Evolutionary conservation across 2,329 filamentous ascomycete genomes (phyloP).

Genomic region (Colletotrichum coccodes): DNA sequence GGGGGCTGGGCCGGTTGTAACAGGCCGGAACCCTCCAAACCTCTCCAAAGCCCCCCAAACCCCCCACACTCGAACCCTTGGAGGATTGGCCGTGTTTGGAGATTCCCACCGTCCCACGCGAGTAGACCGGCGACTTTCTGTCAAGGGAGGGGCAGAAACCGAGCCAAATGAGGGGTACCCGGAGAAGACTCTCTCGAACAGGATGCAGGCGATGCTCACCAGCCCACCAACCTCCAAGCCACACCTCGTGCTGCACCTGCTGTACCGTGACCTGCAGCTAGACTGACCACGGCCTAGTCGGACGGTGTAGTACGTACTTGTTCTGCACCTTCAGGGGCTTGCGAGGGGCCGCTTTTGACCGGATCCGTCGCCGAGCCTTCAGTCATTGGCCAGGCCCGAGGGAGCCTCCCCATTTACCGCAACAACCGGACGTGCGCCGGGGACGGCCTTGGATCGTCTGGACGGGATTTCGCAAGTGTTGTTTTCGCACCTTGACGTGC

Average conservation of each 20-base stretch:
- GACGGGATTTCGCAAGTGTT: conserved; percentile 16
- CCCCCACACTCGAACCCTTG: conserved; percentile 14
- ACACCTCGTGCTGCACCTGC: conserved; percentile 21
- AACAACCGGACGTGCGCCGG: conserved; percentile 20
- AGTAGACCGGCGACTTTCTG: not conserved
- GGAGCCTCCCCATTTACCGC: conserved; percentile 24
- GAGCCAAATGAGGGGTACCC: conserved; percentile 6
- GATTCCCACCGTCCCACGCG: not conserved
- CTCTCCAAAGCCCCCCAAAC: not conserved
- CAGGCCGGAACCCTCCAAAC: not conserved
- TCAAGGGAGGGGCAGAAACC: conserved; percentile 4
- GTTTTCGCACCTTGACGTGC: not conserved
- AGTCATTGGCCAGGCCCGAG: conserved; percentile 7
- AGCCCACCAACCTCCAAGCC: conserved; percentile 6
- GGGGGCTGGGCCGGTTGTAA: not conserved
- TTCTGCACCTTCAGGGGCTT: conserved; percentile 26
- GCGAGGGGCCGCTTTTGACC: conserved; percentile 26
- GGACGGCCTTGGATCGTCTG: conserved; percentile 7
- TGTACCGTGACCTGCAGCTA: conserved; percentile 33
- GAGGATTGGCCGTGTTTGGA: not conserved
- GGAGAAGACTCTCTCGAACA: not conserved
- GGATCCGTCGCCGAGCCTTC: conserved; percentile 22
- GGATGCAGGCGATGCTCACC: not conserved
- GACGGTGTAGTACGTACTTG: not conserved
- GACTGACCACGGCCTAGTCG: conserved; percentile 15